Base-by-base conservation (phyloP, 2,329 filamentous ascomycete species). In the Emmonsiellopsis sp. region DNA sequence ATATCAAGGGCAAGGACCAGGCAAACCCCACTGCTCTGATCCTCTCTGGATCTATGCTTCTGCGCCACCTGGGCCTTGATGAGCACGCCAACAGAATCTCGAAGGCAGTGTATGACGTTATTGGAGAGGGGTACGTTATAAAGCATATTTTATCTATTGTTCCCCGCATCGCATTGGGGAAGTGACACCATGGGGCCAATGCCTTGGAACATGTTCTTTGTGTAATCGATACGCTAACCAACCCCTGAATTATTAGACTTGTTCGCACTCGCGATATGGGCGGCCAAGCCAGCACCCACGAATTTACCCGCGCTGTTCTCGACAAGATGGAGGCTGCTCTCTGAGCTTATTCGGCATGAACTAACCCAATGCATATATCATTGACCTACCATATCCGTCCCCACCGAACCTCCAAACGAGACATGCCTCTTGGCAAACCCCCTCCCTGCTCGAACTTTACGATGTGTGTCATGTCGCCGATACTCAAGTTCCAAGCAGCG, bases 1-100 rank as follows among this genome's bases (percentile, higher is more conserved):
- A 98, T 73, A 98, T 98, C 79, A 91, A 97, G 85, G 93, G 93
- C 79, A 96, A 96, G 81, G 91, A 96, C 76, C 90, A 97, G 79
- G 93, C 93, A 62, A 98, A 98, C 82, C 93, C 93, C 52, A 96
- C 90, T 54, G 93, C 93, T 61, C 80, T 98, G 79, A 83, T 98
- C 63, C 86, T 98, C 59, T 95, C 89, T 56, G 90, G 90, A 61
- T 88, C 89, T 71, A 98, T 98, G 93, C 86, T 98, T 66, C 82
- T 98, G 72, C 87, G 93, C 70, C 93, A 98, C 78, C 82, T 98
- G 62, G 93, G 93, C 64, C 86, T 98, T 50, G 92, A 98, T 70
- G 90, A 97, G 73, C 93, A 98, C 73, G 93, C 93, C 67, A 96
- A 96, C 83, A 86, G 93, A 71, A 95, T 97, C 76, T 94, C 89